These are phyloP conservation scores for Nymphaea thermarum DNA, from an alignment of 164 flowering plant genomes.

Conservation along the genomic window DNA sequence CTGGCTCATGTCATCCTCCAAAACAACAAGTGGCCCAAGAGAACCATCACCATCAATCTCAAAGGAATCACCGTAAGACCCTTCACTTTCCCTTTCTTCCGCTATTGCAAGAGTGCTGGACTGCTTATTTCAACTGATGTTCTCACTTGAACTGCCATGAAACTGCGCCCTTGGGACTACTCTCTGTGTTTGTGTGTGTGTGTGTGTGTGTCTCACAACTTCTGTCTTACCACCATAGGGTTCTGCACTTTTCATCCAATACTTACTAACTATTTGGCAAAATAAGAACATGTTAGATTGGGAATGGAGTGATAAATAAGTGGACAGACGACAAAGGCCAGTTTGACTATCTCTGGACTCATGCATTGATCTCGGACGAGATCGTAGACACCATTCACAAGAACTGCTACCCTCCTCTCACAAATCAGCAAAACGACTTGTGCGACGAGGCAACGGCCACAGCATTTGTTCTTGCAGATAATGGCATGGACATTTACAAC, in stretches of 20 bases:
- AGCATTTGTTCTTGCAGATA: slow-evolving; percentile 3
- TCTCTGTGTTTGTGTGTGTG: too few relatives aligned
- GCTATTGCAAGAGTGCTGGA: neutral
- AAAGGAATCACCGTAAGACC: slow-evolving; percentile 36
- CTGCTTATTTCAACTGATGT: neutral
- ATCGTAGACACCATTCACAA: slow-evolving; percentile 9
- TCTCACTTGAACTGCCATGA: too few relatives aligned
- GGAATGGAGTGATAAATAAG: slow-evolving; percentile 31
- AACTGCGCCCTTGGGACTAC: too few relatives aligned
- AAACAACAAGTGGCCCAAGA: slow-evolving; percentile 26
- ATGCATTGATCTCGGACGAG: slow-evolving; percentile 34
- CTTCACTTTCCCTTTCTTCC: neutral
- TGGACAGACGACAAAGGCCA: slow-evolving; percentile 9
- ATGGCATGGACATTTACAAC: slow-evolving; percentile 30
- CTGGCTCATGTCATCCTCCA: slow-evolving; percentile 49
- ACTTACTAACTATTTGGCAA: too few relatives aligned
- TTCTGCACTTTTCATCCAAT: too few relatives aligned
- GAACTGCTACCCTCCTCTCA: slow-evolving; percentile 11
- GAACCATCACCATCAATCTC: slow-evolving; percentile 28
- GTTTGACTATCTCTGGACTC: slow-evolving; percentile 24
- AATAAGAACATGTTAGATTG: slow-evolving; percentile 17
- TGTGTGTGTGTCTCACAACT: too few relatives aligned
- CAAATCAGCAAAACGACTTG: neutral
- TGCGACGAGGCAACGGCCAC: neutral
- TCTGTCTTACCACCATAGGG: too few relatives aligned